Base-by-base conservation (phyloP, 2,329 filamentous ascomycete species). In the Diaporthe citriasiana region DNA sequence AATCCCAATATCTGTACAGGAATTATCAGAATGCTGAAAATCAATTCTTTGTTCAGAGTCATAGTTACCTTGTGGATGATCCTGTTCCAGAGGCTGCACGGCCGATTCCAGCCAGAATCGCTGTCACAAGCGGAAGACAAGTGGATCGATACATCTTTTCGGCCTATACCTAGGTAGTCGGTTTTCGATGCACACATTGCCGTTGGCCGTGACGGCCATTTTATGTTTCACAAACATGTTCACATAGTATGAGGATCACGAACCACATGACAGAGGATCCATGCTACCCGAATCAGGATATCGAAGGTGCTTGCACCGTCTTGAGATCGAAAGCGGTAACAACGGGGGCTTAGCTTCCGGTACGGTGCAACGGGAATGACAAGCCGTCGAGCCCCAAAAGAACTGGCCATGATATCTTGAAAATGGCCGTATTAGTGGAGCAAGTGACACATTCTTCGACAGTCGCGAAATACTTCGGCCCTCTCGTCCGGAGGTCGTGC, bases 1-100 rank as follows among this genome's bases (percentile, higher is more conserved):
- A 93, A 81, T 93, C 92, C 88, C 89, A 89, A 80, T 88, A 89
- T 74, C 87, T 79, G 42, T 13, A 2, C 33, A 13, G 15, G 8
- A 7, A 8, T 53, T 12, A 27, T 50, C 22, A 40, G 63, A 8
- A 8, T 17, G 22, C 0, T 1, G 3, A 38, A 19, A 1, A 15
- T 1, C 22, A 15, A 22, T 1, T 1, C 19, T 17, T 1, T 3
- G 3, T 15, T 47, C 25, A 8, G 5, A 53, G 12, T 8, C 1
- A 13, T 68, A 27, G 15, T 53, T 40, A 68, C 63, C 63, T 68
- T 19, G 63, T 68, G 30, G 63, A 40, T 9, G 63, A 40, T 6
- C 63, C 63, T 35, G 47, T 27, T 40, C 63, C 63, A 40, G 63
- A 53, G 19, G 63, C 63, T 38, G 63, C 63, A 9, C 27, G 33